These are phyloP conservation scores for Cladosporium sp. DNA, from an alignment of 2,329 filamentous ascomycete species.

Conservation along the genomic window DNA sequence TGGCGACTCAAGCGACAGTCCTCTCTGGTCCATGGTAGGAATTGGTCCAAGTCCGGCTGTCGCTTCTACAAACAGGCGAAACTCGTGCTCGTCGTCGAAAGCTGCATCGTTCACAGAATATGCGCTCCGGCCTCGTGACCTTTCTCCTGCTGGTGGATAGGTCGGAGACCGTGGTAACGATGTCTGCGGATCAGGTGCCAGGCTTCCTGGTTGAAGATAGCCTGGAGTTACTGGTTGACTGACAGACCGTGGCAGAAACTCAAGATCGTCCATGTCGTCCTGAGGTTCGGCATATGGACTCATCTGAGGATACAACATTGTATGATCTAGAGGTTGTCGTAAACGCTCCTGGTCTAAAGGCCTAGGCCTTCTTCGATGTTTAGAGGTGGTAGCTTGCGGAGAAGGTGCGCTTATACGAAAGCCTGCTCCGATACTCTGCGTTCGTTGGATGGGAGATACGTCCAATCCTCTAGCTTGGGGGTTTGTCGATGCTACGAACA, in stretches of 20 bases:
- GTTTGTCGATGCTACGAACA: slow-evolving; percentile 11
- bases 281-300: slow-evolving; percentile 20
- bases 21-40: slow-evolving; percentile 5
- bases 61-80: slow-evolving; percentile 29
- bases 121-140: slow-evolving; percentile 14
- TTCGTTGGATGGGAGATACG: slow-evolving; percentile 7
- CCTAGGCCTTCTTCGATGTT: slow-evolving; percentile 11
- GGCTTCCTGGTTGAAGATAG: slow-evolving; percentile 9
- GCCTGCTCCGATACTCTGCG: neutral
- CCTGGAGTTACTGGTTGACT: slow-evolving; percentile 25
- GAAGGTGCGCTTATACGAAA: neutral
- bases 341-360: slow-evolving; percentile 9
- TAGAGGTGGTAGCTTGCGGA: slow-evolving; percentile 1
- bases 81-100: slow-evolving; percentile 28
- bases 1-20: neutral
- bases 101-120: slow-evolving; percentile 19
- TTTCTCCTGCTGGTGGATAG: neutral
- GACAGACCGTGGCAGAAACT: slow-evolving; percentile 17
- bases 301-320: slow-evolving; percentile 23
- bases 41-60: slow-evolving; percentile 28
- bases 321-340: slow-evolving; percentile 11
- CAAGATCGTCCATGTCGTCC: slow-evolving; percentile 11
- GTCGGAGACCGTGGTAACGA: neutral
- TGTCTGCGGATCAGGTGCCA: slow-evolving; percentile 15
- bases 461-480: neutral